Evolutionary conservation across 192 early-diverging fungal genomes (phyloP).

Genomic region (Coemansia guatemalensis): DNA sequence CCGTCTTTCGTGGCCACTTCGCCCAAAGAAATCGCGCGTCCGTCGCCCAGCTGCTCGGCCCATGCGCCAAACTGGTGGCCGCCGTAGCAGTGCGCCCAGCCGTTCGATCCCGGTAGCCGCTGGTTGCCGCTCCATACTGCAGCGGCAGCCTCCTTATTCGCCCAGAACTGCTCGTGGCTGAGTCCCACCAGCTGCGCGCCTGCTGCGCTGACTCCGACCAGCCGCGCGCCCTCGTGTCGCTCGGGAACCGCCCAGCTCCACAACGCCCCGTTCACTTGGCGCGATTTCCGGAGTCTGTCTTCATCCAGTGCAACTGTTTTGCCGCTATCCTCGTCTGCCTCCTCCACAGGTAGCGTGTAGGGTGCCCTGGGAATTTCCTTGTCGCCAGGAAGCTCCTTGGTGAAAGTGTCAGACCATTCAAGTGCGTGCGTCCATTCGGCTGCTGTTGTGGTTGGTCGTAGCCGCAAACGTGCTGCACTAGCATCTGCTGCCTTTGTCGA

Average conservation of each 20-base stretch:
- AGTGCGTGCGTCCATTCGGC: background rate
- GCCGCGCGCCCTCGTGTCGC: conserved; percentile 7
- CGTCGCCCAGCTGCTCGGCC: conserved; percentile 83
- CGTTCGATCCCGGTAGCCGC: conserved; percentile 50
- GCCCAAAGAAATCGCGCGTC: conserved; percentile 79
- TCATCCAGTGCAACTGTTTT: background rate
- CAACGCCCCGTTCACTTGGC: conserved; percentile 23
- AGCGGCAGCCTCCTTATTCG: conserved; percentile 22
- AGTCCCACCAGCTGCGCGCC: conserved; percentile 27
- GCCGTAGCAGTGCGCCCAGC: conserved; percentile 70
- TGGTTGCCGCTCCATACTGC: conserved; percentile 46
- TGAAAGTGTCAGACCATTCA: conserved; percentile 27
- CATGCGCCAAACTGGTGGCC: conserved; percentile 73
- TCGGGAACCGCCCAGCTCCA: conserved; percentile 43
- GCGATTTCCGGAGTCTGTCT: conserved; percentile 17
- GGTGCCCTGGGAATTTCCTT: conserved; percentile 2
- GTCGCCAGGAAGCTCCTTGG: conserved; percentile 39
- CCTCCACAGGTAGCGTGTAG: conserved; percentile 1
- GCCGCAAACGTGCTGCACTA: background rate
- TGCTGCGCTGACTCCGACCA: conserved; percentile 24
- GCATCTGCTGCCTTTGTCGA: background rate
- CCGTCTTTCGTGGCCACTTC: conserved; percentile 34
- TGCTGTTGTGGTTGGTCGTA: conserved; percentile 9
- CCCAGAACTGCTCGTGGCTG: conserved; percentile 2
- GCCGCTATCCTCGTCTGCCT: background rate